These are phyloP conservation scores for Ophiostoma piceae DNA, from an alignment of 2,329 filamentous ascomycete species.

Conservation along the genomic window DNA sequence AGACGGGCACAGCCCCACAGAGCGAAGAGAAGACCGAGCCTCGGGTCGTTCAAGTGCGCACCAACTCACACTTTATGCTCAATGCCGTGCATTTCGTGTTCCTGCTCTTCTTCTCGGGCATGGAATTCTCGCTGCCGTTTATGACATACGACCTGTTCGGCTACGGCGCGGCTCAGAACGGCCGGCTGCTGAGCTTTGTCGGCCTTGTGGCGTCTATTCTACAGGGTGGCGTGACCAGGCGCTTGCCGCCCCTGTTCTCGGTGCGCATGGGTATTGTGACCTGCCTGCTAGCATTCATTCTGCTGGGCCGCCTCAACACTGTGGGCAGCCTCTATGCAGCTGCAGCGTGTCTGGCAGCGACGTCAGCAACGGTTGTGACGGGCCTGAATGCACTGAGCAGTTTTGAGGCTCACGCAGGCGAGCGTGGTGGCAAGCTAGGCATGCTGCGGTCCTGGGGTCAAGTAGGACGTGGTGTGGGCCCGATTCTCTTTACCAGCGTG, in stretches of 20 bases:
- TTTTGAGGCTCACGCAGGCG: slow-evolving; percentile 74
- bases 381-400: slow-evolving; percentile 87
- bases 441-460: slow-evolving; percentile 79
- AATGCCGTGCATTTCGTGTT: slow-evolving; percentile 86
- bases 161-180: slow-evolving; percentile 74
- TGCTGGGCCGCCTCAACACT: slow-evolving; percentile 66
- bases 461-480: slow-evolving; percentile 78
- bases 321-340: slow-evolving; percentile 71
- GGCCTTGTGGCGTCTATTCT: slow-evolving; percentile 87
- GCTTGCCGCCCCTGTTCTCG: slow-evolving; percentile 72
- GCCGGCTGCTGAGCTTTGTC: slow-evolving; percentile 81
- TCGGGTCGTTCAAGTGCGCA: slow-evolving; percentile 44
- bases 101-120: slow-evolving; percentile 92
- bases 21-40: slow-evolving; percentile 58
- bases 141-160: slow-evolving; percentile 94
- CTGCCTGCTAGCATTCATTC: slow-evolving; percentile 72
- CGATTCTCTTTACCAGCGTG: slow-evolving; percentile 83
- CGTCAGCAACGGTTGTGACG: slow-evolving; percentile 90
- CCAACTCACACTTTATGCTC: slow-evolving; percentile 77
- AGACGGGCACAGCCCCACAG: slow-evolving; percentile 51
- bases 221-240: slow-evolving; percentile 84
- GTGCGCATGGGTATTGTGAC: slow-evolving; percentile 74
- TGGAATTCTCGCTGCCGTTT: slow-evolving; percentile 96
- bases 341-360: slow-evolving; percentile 78
- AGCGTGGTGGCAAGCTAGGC: slow-evolving; percentile 82